Evolutionary conservation across 1,284 basidiomycete genomes (phyloP).

Genomic region (Heimioporus retisporus): DNA sequence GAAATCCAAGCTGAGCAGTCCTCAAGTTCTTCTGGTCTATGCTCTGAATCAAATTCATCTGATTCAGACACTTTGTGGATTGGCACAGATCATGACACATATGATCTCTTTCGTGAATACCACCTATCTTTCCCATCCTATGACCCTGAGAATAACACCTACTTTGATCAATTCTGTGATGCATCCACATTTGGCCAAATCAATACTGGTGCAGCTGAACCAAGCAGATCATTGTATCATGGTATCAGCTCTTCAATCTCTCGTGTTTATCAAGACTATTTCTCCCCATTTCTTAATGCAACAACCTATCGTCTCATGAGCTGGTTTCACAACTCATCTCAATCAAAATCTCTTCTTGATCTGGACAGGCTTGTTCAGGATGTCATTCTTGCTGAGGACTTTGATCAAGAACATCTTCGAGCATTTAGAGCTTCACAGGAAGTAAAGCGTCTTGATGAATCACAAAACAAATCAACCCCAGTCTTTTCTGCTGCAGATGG

Average conservation of each 20-base stretch:
- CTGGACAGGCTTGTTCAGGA: conserved; percentile 1
- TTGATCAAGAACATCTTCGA: neutral
- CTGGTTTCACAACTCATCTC: conserved; percentile 2
- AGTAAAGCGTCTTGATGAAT: neutral
- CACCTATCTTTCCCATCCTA: conserved; percentile 1
- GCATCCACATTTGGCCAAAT: neutral
- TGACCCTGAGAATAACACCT: conserved; percentile 1
- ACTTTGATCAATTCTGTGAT: conserved; percentile 10
- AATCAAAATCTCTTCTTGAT: conserved; percentile 2
- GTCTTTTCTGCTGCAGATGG: too few relatives aligned
- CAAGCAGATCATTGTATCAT: neutral
- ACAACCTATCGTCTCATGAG: neutral
- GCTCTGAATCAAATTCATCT: too few relatives aligned
- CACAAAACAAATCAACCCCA: too few relatives aligned
- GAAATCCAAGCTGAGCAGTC: too few relatives aligned
- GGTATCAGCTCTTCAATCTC: neutral
- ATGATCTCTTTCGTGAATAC: neutral
- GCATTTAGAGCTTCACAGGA: neutral
- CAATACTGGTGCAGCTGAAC: neutral
- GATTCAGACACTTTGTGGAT: neutral
- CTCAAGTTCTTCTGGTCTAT: too few relatives aligned
- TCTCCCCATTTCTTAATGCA: neutral
- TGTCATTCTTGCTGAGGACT: conserved; percentile 1
- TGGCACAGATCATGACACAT: neutral
- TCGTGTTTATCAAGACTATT: neutral